Conservation (phyloP, 2,329 filamentous ascomycete species). For the Sclerotinia sclerotiorum region DNA sequence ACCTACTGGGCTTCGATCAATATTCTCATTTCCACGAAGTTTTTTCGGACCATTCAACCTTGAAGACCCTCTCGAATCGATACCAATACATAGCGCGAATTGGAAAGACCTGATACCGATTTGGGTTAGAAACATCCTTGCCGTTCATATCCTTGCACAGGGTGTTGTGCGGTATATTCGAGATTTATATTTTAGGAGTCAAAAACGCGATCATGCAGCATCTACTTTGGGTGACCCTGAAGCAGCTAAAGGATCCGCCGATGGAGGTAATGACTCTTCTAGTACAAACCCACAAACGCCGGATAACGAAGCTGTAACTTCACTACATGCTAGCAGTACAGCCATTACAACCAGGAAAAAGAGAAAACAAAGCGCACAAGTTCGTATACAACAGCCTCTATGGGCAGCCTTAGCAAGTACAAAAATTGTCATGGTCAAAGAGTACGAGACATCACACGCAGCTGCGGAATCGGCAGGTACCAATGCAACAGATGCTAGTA, state of each 20-base stretch:
- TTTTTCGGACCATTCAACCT: constrained; percentile 39
- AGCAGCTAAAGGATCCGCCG: constrained; percentile 53
- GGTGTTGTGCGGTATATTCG: constrained; percentile 70
- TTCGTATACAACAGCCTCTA: constrained; percentile 84
- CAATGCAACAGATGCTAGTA: constrained; percentile 73
- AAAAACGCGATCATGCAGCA: constrained; percentile 54
- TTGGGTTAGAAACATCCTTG: constrained; percentile 67
- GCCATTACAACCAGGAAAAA: constrained; percentile 72
- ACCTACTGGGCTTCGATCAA: constrained; percentile 33
- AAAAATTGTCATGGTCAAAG: constrained; percentile 94
- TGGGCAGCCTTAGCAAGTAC: constrained; percentile 95
- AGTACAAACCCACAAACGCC: constrained; percentile 29
- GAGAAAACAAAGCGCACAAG: constrained; percentile 86
- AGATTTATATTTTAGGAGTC: constrained; percentile 64
- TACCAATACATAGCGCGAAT: constrained; percentile 50
- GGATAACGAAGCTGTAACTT: constrained; percentile 35
- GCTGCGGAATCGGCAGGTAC: constrained; percentile 71
- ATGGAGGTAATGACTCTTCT: constrained; percentile 51
- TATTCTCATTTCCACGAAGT: constrained; percentile 36
- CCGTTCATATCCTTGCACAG: constrained; percentile 74
- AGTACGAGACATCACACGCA: constrained; percentile 78
- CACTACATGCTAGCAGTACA: constrained; percentile 32
- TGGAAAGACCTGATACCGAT: constrained; percentile 54
- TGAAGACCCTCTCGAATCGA: constrained; percentile 50
- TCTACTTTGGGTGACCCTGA: constrained; percentile 58